Evolutionary conservation across 768 basidiomycete genomes (phyloP), one percentile per base, ranked within the genome.

Genomic region (Psilocybe cubensis): DNA sequence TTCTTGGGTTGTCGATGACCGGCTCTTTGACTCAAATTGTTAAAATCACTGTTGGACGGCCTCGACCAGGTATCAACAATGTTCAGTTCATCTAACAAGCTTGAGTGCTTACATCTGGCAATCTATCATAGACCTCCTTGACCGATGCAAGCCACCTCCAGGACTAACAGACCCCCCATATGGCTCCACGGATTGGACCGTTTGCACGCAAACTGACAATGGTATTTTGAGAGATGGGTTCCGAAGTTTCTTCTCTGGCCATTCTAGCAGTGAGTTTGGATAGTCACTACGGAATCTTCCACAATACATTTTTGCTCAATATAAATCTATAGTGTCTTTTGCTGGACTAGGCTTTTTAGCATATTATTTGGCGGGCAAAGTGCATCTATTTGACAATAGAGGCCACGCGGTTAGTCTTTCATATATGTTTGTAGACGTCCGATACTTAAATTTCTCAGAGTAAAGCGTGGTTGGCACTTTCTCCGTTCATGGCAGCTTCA

Each of bases 231-330:
- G 78, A 25, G 93, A 96, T 73, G 96, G 95, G 1, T 98, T 93
- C 77, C 83, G 91, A 63, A 95, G 93, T 67, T 97, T 98, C 71
- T 90, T 89, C 12, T 93, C 91, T 52, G 96, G 96, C 1, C 95
- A 97, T 72, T 88, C 93, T 3, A 94, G 92, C 63, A 59, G 94
- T 95, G 73, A 48, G 89, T 75, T 23, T 38, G n/a, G n/a, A 38
- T 38, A n/a, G 51, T 33, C 42, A 18, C 23, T 17, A 56, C 29
- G 38, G 18, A 12, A 18, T 18, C 11, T 18, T 46, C 17, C 7
- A n/a, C 0, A 12, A 18, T 17, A n/a, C 27, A 45, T 56, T 40
- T 17, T 45, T 53, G 27, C 10, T 46, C 33, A 35, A 59, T 50
- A 57, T 31, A 42, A 24, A 14, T 10, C 42, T 48, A 9, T 63